Percentiles rank a stretch among this genome's conserved stretches.
phyloP scores from a whole-genome alignment of 345 rosid genomes.

The Mallotus nudiflorus region DNA sequence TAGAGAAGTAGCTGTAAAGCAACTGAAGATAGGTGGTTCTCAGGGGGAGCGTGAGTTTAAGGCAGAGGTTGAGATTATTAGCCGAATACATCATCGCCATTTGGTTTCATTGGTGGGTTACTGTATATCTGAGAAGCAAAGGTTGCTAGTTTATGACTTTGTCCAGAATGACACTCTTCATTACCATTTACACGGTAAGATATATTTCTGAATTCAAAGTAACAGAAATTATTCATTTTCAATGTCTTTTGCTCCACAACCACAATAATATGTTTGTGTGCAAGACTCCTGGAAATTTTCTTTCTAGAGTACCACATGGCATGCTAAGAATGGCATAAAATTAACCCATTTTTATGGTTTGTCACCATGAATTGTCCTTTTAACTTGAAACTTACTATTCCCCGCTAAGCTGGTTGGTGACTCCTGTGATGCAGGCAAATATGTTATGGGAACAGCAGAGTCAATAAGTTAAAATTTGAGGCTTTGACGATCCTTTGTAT shows the following conservation, averaged over 20 bases:
- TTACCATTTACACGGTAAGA: slow-evolving; percentile 85
- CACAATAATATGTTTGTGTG: background rate
- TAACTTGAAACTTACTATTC: background rate
- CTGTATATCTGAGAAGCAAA: slow-evolving; percentile 77
- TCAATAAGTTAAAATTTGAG: background rate
- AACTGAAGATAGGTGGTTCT: slow-evolving; percentile 90
- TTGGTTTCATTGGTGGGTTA: slow-evolving; percentile 96
- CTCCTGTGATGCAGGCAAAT: background rate
- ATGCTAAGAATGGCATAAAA: background rate
- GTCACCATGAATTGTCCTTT: background rate
- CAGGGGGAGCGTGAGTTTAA: slow-evolving; percentile 97
- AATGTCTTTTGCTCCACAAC: background rate
- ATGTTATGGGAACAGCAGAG: background rate
- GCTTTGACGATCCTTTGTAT: background rate
- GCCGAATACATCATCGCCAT: slow-evolving; percentile 96
- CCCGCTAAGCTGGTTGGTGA: background rate
- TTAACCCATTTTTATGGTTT: too few species aligned
- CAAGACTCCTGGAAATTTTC: background rate
- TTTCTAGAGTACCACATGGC: background rate
- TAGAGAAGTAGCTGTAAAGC: slow-evolving; percentile 91
- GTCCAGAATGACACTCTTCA: slow-evolving; percentile 89
- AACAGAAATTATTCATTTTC: background rate
- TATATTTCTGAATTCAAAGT: slow-evolving; percentile 12
- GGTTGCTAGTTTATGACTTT: slow-evolving; percentile 89
- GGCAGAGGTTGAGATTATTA: slow-evolving; percentile 97